Conservation (phyloP, 352 stramenopile genomes). For the Globisporangium nodosum region DNA sequence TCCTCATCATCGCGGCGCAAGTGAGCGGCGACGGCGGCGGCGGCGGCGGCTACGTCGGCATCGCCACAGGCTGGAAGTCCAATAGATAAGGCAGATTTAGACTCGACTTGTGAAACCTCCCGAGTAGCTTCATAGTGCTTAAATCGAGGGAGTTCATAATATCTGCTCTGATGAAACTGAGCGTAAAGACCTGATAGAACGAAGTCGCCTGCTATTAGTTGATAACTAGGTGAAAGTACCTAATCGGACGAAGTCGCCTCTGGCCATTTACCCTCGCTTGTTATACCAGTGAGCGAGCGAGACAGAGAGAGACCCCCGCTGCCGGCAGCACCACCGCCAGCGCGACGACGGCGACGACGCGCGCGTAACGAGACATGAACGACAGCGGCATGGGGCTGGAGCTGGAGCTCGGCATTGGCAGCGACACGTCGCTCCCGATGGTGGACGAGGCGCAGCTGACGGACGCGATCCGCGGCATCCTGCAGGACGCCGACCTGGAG, state of each 20-base stretch:
- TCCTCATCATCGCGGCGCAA: slow-evolving; percentile 7
- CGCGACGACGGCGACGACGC: not conserved
- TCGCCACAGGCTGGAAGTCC: not conserved
- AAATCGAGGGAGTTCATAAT: not conserved
- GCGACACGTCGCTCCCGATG: slow-evolving; percentile 27
- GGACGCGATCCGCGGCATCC: slow-evolving; percentile 70
- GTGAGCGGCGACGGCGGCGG: no score
- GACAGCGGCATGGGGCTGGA: slow-evolving; percentile 45
- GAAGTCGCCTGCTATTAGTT: no score
- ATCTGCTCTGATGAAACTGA: no score
- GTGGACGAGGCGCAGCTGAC: slow-evolving; percentile 62
- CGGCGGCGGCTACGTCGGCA: not conserved
- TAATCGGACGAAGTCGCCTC: no score
- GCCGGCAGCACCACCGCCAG: not conserved
- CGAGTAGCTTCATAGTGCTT: not conserved
- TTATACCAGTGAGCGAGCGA: no score
- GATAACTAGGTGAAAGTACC: no score
- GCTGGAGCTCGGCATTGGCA: slow-evolving; percentile 47
- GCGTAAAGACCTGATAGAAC: no score
- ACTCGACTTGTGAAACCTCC: no score
- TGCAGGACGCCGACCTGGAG: slow-evolving; percentile 76
- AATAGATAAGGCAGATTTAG: no score
- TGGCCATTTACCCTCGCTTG: no score
- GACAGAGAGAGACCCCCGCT: not conserved
- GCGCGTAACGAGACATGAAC: slow-evolving; percentile 26